phyloP scores from a whole-genome alignment of 352 stramenopile genomes.

The Phytophthora cactorum region DNA sequence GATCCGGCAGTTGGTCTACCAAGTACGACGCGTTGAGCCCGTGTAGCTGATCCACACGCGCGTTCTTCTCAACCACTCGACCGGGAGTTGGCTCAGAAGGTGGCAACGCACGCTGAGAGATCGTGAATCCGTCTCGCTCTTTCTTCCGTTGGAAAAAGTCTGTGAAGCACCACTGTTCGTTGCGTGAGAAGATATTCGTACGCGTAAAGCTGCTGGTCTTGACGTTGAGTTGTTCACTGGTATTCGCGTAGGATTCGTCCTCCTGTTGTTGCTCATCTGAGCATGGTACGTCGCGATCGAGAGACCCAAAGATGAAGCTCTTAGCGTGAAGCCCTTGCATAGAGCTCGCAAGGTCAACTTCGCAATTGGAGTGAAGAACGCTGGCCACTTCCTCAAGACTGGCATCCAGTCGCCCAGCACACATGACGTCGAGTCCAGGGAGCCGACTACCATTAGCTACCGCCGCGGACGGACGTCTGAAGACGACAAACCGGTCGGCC shows the following conservation, averaged over 20 bases:
- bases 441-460: conserved; percentile 1
- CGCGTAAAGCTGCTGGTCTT: conserved; percentile 47
- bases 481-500: conserved; percentile 33
- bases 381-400: conserved; percentile 40
- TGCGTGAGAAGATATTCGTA: conserved; percentile 33
- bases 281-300: conserved; percentile 36
- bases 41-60: conserved; percentile 46
- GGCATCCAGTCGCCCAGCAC: conserved; percentile 34
- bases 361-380: conserved; percentile 21
- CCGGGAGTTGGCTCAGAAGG: conserved; percentile 23
- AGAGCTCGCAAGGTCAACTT: conserved; percentile 25
- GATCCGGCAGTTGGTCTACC: conserved; percentile 42
- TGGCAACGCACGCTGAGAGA: conserved; percentile 37
- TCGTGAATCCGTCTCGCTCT: conserved; percentile 38
- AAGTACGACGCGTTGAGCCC: conserved; percentile 41
- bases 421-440: conserved; percentile 39
- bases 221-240: conserved; percentile 34
- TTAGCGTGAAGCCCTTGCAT: conserved; percentile 47
- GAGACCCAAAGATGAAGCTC: conserved; percentile 42
- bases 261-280: background rate
- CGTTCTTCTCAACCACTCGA: conserved; percentile 24
- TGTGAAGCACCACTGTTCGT: conserved; percentile 2
- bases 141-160: conserved; percentile 28
- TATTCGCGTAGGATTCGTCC: background rate
- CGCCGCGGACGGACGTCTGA: conserved; percentile 14